A percentile compares a stretch with the other conserved stretches of the same genome.
Conservation (phyloP, 805 yeast genomes). For the Alloascoidea africana region DNA sequence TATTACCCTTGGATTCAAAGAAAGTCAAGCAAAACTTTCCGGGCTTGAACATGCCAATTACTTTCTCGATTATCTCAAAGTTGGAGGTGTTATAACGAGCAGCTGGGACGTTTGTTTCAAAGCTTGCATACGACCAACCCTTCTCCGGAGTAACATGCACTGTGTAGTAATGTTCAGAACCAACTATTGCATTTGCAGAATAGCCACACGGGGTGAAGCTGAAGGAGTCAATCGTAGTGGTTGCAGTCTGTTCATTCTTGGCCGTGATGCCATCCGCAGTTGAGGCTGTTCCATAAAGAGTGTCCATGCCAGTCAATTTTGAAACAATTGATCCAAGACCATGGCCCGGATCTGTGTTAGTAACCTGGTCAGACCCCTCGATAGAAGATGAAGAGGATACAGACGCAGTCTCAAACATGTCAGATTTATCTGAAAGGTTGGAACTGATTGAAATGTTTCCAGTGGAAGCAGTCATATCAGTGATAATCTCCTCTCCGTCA, state of each 20-base stretch:
- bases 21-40: slow-evolving; percentile 53
- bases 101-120: slow-evolving; percentile 72
- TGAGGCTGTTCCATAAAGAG: slow-evolving; percentile 27
- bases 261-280: no score
- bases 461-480: slow-evolving; percentile 14
- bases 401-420: slow-evolving; percentile 11
- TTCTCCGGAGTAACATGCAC: slow-evolving; percentile 88
- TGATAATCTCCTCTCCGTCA: slow-evolving; percentile 9
- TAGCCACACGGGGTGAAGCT: slow-evolving; percentile 92
- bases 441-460: slow-evolving; percentile 15
- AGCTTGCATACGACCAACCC: slow-evolving; percentile 93
- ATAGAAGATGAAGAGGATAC: slow-evolving; percentile 13
- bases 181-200: slow-evolving; percentile 71
- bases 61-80: slow-evolving; percentile 39
- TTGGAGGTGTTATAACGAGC: slow-evolving; percentile 24
- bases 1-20: slow-evolving; percentile 21
- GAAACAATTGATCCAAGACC: slow-evolving; percentile 59
- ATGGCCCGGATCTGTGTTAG: slow-evolving; percentile 65
- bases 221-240: slow-evolving; percentile 60
- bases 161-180: slow-evolving; percentile 54
- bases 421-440: slow-evolving; percentile 15
- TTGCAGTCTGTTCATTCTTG: no score
- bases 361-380: no score
- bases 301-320: slow-evolving; percentile 42
- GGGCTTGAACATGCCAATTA: slow-evolving; percentile 57